These are phyloP conservation scores for Fusarium musae DNA, from an alignment of 2,329 filamentous ascomycete species.

Conservation along the genomic window DNA sequence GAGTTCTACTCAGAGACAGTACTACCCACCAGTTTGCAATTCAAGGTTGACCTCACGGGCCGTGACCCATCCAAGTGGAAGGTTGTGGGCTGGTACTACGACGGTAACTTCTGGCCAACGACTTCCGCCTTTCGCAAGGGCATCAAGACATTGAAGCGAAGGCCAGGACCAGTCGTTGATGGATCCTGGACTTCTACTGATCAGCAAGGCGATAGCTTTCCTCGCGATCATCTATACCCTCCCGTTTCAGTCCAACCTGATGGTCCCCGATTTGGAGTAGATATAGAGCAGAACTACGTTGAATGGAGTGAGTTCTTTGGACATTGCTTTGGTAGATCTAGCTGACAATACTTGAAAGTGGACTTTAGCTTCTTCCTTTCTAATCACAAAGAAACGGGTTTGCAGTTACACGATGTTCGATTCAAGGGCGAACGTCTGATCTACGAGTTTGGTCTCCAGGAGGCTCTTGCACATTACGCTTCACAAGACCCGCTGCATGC, in stretches of 20 bases:
- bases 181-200: conserved; percentile 23
- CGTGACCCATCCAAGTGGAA: conserved; percentile 62
- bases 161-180: conserved; percentile 14
- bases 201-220: conserved; percentile 4
- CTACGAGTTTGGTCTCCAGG: conserved; percentile 66
- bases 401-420: conserved; percentile 62
- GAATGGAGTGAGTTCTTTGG: conserved; percentile 23
- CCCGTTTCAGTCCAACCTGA: conserved; percentile 20
- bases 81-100: conserved; percentile 64
- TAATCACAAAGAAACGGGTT: conserved; percentile 59
- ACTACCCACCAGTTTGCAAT: conserved; percentile 57
- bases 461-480: conserved; percentile 65
- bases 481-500: conserved; percentile 59
- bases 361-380: conserved; percentile 59
- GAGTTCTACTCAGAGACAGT: conserved; percentile 55
- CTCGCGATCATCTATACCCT: conserved; percentile 7
- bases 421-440: conserved; percentile 66
- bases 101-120: conserved; percentile 62
- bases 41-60: conserved; percentile 60
- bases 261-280: conserved; percentile 14
- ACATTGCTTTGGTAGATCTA: not conserved
- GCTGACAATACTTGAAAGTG: conserved; percentile 50
- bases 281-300: conserved; percentile 22
- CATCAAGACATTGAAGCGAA: not conserved
- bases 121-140: conserved; percentile 50